A percentile compares a stretch with the other conserved stretches of the same genome.
phyloP scores from a whole-genome alignment of 768 basidiomycete genomes.

The Amanita phalloides region DNA sequence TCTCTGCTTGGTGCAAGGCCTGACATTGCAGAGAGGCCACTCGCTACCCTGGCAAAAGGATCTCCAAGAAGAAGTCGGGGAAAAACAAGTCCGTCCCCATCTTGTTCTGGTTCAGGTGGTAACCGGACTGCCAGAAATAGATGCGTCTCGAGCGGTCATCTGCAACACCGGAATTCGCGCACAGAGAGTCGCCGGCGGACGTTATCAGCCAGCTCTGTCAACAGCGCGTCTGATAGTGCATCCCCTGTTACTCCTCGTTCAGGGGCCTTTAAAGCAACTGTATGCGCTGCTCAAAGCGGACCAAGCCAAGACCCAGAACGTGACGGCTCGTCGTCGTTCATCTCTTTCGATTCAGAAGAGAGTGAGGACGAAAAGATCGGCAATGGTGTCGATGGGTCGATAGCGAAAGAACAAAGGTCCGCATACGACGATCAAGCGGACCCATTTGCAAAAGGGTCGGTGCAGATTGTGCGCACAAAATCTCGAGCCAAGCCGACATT shows the following conservation, averaged over 20 bases:
- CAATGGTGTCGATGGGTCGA: not conserved
- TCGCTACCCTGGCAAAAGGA: not conserved
- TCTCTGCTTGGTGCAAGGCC: not conserved
- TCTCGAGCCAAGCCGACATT: slow-evolving; percentile 1
- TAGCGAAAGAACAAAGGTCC: no score
- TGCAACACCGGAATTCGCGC: not conserved
- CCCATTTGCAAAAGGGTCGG: slow-evolving; percentile 7
- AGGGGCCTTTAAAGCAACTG: not conserved
- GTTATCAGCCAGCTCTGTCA: not conserved
- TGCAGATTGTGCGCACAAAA: slow-evolving; percentile 5
- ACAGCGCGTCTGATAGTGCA: slow-evolving; percentile 1
- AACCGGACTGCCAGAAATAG: not conserved
- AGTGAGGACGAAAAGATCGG: not conserved
- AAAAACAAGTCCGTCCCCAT: not conserved
- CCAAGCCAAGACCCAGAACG: not conserved
- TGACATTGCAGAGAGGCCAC: not conserved
- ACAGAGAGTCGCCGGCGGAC: not conserved
- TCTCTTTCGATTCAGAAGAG: slow-evolving; percentile 1
- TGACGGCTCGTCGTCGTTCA: not conserved
- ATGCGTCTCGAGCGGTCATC: not conserved
- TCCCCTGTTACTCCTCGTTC: slow-evolving; percentile 7
- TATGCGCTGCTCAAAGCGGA: not conserved
- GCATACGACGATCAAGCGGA: not conserved
- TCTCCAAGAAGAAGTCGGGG: not conserved
- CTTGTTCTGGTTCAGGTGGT: no score